Evolutionary conservation across 441 rosid genomes (phyloP).

Genomic region (Geranium incanum): DNA sequence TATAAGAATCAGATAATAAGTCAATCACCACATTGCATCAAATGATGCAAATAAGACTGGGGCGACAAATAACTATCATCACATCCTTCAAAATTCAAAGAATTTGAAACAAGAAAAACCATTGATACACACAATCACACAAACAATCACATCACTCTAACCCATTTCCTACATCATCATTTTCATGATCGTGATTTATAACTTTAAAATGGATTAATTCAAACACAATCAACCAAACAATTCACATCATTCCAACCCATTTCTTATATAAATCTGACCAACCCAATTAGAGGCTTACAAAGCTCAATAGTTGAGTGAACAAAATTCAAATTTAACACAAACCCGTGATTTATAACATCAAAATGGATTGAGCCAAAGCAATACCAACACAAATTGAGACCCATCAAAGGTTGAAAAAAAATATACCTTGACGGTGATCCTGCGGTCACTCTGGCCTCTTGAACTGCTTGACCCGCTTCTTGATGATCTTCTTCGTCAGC

Average conservation of each 20-base stretch:
- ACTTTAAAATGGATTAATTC: too few species aligned
- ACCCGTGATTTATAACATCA: background rate
- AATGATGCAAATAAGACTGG: conserved; percentile 68
- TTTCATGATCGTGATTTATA: too few species aligned
- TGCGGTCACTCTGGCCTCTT: conserved; percentile 1
- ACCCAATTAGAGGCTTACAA: background rate
- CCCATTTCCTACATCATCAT: too few species aligned
- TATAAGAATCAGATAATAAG: conserved; percentile 48
- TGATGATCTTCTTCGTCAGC: background rate
- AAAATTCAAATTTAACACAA: background rate
- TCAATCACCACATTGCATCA: conserved; percentile 66
- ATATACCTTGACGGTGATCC: background rate
- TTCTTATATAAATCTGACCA: background rate
- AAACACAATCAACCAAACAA: background rate
- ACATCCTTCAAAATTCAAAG: background rate
- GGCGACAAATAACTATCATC: conserved; percentile 60
- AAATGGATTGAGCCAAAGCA: background rate
- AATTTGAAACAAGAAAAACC: background rate
- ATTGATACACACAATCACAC: background rate
- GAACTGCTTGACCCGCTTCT: background rate
- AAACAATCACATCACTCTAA: too few species aligned
- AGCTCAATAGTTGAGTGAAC: background rate
- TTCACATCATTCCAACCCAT: too few species aligned
- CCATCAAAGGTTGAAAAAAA: too few species aligned
- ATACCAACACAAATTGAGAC: background rate